A percentile compares a stretch with the other conserved stretches of the same genome.
phyloP scores from a whole-genome alignment of 2,329 filamentous ascomycete genomes.

The Paraphaeosphaeria minitans region DNA sequence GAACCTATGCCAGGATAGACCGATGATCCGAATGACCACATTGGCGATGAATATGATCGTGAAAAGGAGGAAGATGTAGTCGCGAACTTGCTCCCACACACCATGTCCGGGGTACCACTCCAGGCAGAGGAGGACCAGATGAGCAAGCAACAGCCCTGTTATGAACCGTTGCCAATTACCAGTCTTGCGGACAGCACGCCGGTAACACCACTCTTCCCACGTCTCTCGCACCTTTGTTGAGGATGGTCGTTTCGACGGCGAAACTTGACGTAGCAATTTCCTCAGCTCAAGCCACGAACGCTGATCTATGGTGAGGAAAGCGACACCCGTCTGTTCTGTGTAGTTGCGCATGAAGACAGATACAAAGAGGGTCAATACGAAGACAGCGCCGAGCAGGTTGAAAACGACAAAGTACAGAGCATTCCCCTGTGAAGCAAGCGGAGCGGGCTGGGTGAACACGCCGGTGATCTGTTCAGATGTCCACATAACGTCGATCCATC shows the following conservation, averaged over 20 bases:
- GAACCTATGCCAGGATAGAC: conserved; percentile 90
- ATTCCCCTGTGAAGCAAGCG: conserved; percentile 76
- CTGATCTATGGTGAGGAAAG: conserved; percentile 93
- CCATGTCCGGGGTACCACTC: conserved; percentile 80
- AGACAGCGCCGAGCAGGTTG: conserved; percentile 94
- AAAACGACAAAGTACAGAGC: conserved; percentile 94
- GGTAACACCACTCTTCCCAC: conserved; percentile 95
- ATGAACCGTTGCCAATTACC: conserved; percentile 88
- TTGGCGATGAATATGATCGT: conserved; percentile 84
- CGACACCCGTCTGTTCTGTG: conserved; percentile 96
- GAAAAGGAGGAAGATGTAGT: conserved; percentile 78
- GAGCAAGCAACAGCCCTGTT: conserved; percentile 78
- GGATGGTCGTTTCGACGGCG: conserved; percentile 89
- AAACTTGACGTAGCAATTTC: conserved; percentile 89
- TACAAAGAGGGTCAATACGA: conserved; percentile 95
- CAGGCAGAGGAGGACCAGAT: conserved; percentile 79
- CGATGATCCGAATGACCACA: conserved; percentile 80
- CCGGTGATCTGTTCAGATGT: conserved; percentile 81
- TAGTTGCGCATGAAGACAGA: conserved; percentile 99
- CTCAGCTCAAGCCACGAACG: conserved; percentile 94
- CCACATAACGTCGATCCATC: conserved; percentile 94
- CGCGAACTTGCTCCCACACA: conserved; percentile 73
- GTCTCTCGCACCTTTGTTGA: conserved; percentile 71
- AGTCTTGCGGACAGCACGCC: conserved; percentile 89
- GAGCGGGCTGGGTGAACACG: conserved; percentile 71